Percentiles rank a stretch among this genome's conserved stretches.
Conservation (phyloP, 306 rosid genomes). For the Ormosia emarginata region DNA sequence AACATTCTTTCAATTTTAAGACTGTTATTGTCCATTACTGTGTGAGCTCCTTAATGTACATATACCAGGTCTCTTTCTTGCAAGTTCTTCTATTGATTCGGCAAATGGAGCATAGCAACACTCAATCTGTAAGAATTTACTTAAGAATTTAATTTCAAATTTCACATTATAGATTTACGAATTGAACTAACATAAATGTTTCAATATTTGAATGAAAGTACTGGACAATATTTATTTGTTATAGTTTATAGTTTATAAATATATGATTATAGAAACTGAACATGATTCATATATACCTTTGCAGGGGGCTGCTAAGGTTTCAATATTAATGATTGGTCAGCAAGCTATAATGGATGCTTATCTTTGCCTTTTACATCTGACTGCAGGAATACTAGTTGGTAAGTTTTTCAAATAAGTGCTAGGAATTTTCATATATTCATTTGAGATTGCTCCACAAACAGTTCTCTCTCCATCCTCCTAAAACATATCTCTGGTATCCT, state of each 20-base stretch:
- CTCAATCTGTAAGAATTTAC: conserved; percentile 79
- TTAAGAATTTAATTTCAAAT: neutral
- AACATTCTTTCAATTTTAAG: conserved; percentile 7
- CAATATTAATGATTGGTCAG: conserved; percentile 91
- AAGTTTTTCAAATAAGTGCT: conserved; percentile 18
- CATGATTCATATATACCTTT: conserved; percentile 22
- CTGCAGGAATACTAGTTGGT: conserved; percentile 98
- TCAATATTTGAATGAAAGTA: conserved; percentile 3
- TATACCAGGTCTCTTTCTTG: conserved; percentile 80
- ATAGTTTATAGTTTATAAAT: neutral
- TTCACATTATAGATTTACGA: conserved; percentile 10
- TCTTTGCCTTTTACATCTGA: conserved; percentile 92
- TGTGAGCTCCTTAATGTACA: conserved; percentile 51
- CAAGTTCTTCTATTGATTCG: conserved; percentile 97
- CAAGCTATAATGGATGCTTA: conserved; percentile 99
- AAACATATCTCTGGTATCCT: neutral
- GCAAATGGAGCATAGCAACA: conserved; percentile 99
- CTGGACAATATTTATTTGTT: neutral
- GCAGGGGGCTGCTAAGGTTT: conserved; percentile 98
- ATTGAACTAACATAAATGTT: neutral
- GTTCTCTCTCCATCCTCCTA: neutral
- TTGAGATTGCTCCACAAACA: neutral
- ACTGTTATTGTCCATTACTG: conserved; percentile 19
- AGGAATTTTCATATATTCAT: neutral
- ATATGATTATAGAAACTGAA: neutral